These are phyloP conservation scores for Komagataella kurtzmanii DNA, from an alignment of 805 yeast genomes.

Conservation along the genomic window DNA sequence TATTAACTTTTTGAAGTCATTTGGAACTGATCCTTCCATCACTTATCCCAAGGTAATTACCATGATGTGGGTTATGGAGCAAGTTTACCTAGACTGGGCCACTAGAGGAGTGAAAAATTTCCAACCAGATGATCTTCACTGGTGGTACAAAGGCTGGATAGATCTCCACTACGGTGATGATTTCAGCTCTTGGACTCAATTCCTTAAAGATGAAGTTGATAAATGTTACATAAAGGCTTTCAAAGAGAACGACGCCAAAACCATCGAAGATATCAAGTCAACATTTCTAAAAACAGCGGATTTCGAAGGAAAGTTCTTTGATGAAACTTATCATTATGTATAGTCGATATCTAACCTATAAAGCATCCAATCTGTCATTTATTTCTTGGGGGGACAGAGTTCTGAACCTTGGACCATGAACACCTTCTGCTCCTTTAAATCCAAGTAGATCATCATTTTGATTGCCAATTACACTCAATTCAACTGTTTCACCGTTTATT, in stretches of 20 bases:
- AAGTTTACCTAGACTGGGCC: conserved; percentile 41
- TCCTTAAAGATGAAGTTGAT: conserved; percentile 29
- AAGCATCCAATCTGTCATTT: conserved; percentile 87
- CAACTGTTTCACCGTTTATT: conserved; percentile 92
- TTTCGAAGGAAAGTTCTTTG: neutral
- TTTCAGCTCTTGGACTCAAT: conserved; percentile 32
- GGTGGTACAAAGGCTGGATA: conserved; percentile 39
- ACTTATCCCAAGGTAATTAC: conserved; percentile 29
- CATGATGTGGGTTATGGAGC: conserved; percentile 31
- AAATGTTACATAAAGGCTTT: conserved; percentile 4
- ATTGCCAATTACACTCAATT: conserved; percentile 75
- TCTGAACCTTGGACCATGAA: conserved; percentile 82
- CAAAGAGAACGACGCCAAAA: neutral
- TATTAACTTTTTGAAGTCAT: conserved; percentile 18
- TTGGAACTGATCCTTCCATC: conserved; percentile 13
- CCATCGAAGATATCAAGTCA: neutral
- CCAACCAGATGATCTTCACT: conserved; percentile 19
- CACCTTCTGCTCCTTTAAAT: conserved; percentile 64
- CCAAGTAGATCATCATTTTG: conserved; percentile 76
- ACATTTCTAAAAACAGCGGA: neutral
- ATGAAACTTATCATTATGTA: neutral
- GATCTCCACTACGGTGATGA: conserved; percentile 34
- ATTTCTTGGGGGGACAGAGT: conserved; percentile 82
- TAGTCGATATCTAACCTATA: conserved; percentile 25
- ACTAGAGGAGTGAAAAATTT: conserved; percentile 14